Evolutionary conservation across 495 filamentous ascomycete genomes (phyloP).

Genomic region (Ascobolus immersus): DNA sequence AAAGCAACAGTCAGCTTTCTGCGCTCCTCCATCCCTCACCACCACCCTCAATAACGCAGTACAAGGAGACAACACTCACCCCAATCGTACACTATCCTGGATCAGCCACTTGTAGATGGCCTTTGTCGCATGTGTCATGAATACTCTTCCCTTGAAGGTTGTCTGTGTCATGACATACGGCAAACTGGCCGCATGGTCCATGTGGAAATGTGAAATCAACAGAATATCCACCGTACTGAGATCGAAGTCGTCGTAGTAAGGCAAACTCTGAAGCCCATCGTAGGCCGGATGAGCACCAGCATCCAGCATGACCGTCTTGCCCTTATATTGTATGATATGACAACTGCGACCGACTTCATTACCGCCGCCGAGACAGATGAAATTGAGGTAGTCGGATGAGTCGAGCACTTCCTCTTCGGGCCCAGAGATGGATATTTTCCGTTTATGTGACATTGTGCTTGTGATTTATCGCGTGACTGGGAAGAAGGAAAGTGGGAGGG

Average conservation of each 20-base stretch:
- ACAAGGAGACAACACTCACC: slow-evolving; percentile 16
- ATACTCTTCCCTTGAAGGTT: slow-evolving; percentile 84
- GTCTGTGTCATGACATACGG: slow-evolving; percentile 95
- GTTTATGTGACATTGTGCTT: slow-evolving; percentile 14
- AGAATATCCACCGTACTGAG: slow-evolving; percentile 90
- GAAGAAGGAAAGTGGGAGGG: neutral
- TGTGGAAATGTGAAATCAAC: slow-evolving; percentile 93
- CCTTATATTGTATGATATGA: slow-evolving; percentile 96
- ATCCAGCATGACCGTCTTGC: slow-evolving; percentile 97
- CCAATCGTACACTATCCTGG: slow-evolving; percentile 79
- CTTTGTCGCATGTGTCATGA: slow-evolving; percentile 98
- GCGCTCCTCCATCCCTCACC: no score
- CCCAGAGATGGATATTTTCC: no score
- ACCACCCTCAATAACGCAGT: no score
- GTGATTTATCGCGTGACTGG: slow-evolving; percentile 1
- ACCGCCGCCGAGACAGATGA: slow-evolving; percentile 77
- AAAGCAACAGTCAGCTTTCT: no score
- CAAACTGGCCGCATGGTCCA: slow-evolving; percentile 87
- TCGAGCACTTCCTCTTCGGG: no score
- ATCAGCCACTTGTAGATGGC: slow-evolving; percentile 99
- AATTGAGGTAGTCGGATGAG: slow-evolving; percentile 72
- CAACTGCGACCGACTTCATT: slow-evolving; percentile 95
- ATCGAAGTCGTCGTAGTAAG: slow-evolving; percentile 97
- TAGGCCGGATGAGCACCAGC: slow-evolving; percentile 94
- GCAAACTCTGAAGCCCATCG: slow-evolving; percentile 74